Evolutionary conservation across 805 yeast species (phyloP).

Genomic region (Starmerella lactis-condensi): DNA sequence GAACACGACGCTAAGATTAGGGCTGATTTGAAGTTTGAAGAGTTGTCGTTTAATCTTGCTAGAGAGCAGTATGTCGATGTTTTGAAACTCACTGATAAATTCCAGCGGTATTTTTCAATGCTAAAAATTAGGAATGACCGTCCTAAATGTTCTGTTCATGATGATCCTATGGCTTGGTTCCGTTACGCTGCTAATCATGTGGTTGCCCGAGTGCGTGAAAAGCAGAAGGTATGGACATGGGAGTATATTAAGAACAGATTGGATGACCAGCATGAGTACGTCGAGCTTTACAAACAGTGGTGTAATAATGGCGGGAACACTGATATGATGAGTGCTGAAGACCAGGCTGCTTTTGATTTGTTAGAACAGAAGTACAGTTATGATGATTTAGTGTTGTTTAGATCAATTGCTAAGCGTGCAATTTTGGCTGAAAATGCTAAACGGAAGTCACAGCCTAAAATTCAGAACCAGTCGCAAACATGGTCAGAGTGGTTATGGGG

Average conservation of each 20-base stretch:
- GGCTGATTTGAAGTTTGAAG: constrained; percentile 64
- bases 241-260: constrained; percentile 51
- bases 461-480: constrained; percentile 6
- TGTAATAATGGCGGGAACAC: constrained; percentile 23
- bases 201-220: constrained; percentile 60
- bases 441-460: constrained; percentile 12
- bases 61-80: constrained; percentile 70
- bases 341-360: constrained; percentile 27
- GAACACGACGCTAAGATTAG: constrained; percentile 41
- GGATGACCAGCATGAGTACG: constrained; percentile 52
- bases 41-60: constrained; percentile 72
- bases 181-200: constrained; percentile 62
- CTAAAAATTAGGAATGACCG: constrained; percentile 52
- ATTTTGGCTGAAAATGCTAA: constrained; percentile 35
- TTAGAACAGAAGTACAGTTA: constrained; percentile 44
- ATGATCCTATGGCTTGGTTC: constrained; percentile 69
- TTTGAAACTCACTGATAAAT: constrained; percentile 60
- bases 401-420: constrained; percentile 59
- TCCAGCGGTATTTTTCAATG: constrained; percentile 61
- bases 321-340: constrained; percentile 17
- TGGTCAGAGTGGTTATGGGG: constrained; percentile 18
- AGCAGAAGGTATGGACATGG: constrained; percentile 77
- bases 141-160: constrained; percentile 35
- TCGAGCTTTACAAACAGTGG: constrained; percentile 45
- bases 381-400: constrained; percentile 70